A percentile compares a stretch with the other conserved stretches of the same genome.
Evolutionary conservation across 768 basidiomycete genomes (phyloP).

Genomic region (Phaffia tasmanica): DNA sequence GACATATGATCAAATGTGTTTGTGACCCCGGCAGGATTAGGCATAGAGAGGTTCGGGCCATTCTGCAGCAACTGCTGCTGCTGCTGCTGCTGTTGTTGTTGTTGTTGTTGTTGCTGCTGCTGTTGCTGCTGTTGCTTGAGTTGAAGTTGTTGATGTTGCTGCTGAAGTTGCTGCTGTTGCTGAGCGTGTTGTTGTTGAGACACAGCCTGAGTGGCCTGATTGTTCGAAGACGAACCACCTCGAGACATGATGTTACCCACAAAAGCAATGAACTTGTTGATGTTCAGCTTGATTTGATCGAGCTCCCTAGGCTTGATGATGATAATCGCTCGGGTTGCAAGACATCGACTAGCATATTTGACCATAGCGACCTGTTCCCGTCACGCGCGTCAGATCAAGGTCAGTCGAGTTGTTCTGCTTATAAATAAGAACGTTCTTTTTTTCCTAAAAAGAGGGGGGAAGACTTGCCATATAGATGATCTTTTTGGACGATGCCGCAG

Average conservation of each 20-base stretch:
- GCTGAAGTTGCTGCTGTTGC: neutral
- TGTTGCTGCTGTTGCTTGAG: conserved; percentile 4
- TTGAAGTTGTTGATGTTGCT: conserved; percentile 8
- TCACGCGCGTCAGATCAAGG: no score
- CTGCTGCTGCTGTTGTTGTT: conserved; percentile 10
- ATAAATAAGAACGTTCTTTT: no score
- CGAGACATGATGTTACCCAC: conserved; percentile 13
- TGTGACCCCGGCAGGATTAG: neutral
- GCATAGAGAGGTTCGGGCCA: neutral
- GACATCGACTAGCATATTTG: conserved; percentile 10
- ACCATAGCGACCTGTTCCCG: conserved; percentile 14
- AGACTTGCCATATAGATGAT: conserved; percentile 16
- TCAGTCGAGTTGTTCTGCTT: no score
- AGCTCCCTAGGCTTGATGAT: conserved; percentile 7
- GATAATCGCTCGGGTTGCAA: conserved; percentile 8
- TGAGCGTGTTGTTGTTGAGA: conserved; percentile 3
- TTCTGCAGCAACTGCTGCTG: conserved; percentile 5
- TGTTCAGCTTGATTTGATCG: conserved; percentile 9
- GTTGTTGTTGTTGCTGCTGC: neutral
- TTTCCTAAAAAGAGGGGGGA: neutral
- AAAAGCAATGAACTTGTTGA: conserved; percentile 17
- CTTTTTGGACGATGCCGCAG: neutral
- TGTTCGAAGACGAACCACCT: no score
- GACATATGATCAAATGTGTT: conserved; percentile 1
- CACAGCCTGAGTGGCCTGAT: no score